phyloP scores from a whole-genome alignment of 208 protist species.

The Balamuthia mandrillaris region DNA sequence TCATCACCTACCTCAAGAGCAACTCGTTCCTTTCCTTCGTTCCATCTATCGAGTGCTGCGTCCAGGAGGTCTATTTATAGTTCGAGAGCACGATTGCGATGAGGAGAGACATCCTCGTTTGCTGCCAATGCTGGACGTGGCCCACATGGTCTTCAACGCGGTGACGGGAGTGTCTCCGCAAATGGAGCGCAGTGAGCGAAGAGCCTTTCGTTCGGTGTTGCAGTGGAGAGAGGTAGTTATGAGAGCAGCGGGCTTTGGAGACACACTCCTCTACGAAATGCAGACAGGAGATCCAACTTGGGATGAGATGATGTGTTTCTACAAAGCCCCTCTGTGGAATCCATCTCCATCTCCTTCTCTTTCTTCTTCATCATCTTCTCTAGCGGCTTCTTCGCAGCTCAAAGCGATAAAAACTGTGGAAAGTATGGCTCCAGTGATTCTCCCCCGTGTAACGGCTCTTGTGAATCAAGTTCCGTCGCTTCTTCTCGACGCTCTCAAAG shows the following conservation, averaged over 20 bases:
- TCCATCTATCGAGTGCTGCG: conserved; percentile 51
- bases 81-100: conserved; percentile 59
- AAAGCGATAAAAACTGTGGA: too few relatives aligned
- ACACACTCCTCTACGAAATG: conserved; percentile 59
- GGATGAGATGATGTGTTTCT: conserved; percentile 65
- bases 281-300: conserved; percentile 56
- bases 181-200: conserved; percentile 42
- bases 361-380: not conserved
- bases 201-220: conserved; percentile 54
- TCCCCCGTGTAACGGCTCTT: not conserved
- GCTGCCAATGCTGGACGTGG: conserved; percentile 59
- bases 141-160: conserved; percentile 66
- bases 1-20: conserved; percentile 55
- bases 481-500: not conserved
- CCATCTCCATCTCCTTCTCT: not conserved
- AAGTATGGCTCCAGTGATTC: not conserved
- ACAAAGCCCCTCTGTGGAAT: conserved; percentile 25
- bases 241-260: conserved; percentile 43
- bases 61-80: conserved; percentile 62
- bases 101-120: conserved; percentile 12
- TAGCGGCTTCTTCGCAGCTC: not conserved
- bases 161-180: conserved; percentile 51
- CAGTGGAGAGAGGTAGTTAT: conserved; percentile 57
- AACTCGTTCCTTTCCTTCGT: conserved; percentile 43
- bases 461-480: not conserved